phyloP scores from a whole-genome alignment of 371 early-diverging fungal species.

The Mortierella sp. region DNA sequence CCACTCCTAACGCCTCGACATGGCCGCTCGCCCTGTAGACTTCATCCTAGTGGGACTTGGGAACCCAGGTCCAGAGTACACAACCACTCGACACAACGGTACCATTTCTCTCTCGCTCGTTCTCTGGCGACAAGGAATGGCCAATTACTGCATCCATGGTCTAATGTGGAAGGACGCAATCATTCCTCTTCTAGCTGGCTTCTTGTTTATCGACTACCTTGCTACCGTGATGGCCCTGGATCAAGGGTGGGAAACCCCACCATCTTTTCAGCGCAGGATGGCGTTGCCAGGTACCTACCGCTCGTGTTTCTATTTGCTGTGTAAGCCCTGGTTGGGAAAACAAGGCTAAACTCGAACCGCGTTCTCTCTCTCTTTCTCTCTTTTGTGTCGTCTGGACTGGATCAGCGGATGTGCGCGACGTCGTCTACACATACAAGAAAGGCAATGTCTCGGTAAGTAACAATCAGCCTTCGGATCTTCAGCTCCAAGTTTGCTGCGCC shows the following conservation, averaged over 20 bases:
- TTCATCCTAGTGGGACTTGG: conserved; percentile 63
- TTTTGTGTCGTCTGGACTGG: too few species aligned
- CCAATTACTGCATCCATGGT: not conserved
- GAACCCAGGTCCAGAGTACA: conserved; percentile 57
- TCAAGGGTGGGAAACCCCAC: conserved; percentile 38
- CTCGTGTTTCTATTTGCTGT: not conserved
- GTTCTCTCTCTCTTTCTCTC: too few species aligned
- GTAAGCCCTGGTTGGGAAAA: too few species aligned
- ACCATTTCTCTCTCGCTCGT: not conserved
- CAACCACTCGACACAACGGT: conserved; percentile 67
- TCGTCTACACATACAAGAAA: conserved; percentile 52
- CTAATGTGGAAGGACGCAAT: not conserved
- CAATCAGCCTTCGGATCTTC: too few species aligned
- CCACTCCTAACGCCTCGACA: conserved; percentile 3
- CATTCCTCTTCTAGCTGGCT: conserved; percentile 55
- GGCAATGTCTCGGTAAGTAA: conserved; percentile 37
- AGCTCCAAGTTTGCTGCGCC: not conserved
- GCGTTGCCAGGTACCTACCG: conserved; percentile 48
- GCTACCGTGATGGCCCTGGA: conserved; percentile 61
- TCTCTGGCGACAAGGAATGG: too few species aligned
- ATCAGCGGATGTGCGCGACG: conserved; percentile 61
- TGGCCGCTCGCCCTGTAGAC: conserved; percentile 57
- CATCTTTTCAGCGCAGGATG: conserved; percentile 56
- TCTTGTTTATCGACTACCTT: conserved; percentile 62
- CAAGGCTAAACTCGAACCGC: not conserved